Evolutionary conservation across 306 rosid species (phyloP), one percentile per base, ranked within the genome.

Genomic region (Cucurbita pepo): DNA sequence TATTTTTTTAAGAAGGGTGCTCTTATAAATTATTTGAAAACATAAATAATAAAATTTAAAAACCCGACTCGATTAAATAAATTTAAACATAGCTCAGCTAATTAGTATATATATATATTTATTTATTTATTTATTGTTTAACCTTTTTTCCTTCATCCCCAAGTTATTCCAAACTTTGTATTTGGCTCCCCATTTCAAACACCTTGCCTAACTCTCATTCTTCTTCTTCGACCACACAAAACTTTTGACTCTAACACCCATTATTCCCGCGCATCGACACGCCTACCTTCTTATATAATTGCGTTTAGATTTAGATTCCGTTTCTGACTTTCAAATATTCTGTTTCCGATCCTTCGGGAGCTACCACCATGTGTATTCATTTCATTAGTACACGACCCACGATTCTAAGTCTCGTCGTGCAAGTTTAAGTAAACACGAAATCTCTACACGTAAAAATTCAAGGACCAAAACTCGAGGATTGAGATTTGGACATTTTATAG

Each of bases 161-260:
- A 34, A 59, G 64, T 59, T 59, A 59, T 59, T 59, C 64, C 64
- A 59, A 59, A 59, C 64, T 59, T 34, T 59, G 64, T 59, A 59
- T 59, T 30, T 11, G 34, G 64, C 64, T 59, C 43, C 43, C 43
- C 4, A 57, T 57, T 58, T 58, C 41, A 25, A 58, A 30, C 16
- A 11, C 34, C 34, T 48, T 38, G 69, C 69, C 69, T 61, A 61
- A 61, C 47, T 61, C 11, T 37, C 25, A 36, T 37, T 37, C 47
- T 56, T 61, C 45, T 38, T 38, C 7, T 19, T 7, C 3, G 16
- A 34, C 14, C 47, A 37, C 25, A 37, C 19, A 61, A 37, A 36
- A 0, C 7, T 61, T 61, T 61, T 61, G 69, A 61, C 48, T 30
- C 54, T 50, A 16, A 14, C 5, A 1, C 67, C 21, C 18, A 52